Conservation (phyloP, 768 basidiomycete species). For the Suillus placidus region DNA sequence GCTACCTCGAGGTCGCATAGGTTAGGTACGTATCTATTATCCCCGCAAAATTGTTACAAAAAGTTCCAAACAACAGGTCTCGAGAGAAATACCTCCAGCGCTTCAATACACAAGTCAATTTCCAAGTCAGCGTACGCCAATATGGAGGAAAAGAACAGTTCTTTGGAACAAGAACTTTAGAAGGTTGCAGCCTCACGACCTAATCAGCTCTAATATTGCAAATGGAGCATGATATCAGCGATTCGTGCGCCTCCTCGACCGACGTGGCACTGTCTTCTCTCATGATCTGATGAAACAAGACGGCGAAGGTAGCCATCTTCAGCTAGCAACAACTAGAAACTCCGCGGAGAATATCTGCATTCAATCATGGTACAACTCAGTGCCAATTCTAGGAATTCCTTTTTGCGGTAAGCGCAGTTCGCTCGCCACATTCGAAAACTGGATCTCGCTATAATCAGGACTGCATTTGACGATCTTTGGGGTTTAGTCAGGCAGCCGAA, state of each 20-base stretch:
- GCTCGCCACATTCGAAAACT: conserved; percentile 46
- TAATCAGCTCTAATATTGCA: not conserved
- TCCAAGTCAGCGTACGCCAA: not conserved
- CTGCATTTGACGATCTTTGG: conserved; percentile 61
- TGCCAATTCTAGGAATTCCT: conserved; percentile 60
- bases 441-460: conserved; percentile 35
- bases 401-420: conserved; percentile 66
- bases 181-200: not conserved
- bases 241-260: conserved; percentile 56
- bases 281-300: conserved; percentile 56
- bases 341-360: conserved; percentile 22
- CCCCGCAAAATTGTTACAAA: not conserved
- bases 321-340: conserved; percentile 41
- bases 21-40: not conserved
- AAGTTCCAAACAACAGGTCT: not conserved
- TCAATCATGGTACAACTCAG: conserved; percentile 23
- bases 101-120: not conserved
- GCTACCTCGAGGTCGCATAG: not conserved
- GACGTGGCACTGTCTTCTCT: conserved; percentile 63
- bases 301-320: conserved; percentile 55
- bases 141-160: not conserved
- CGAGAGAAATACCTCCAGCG: not conserved
- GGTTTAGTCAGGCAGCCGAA: conserved; percentile 69
- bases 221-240: conserved; percentile 34
- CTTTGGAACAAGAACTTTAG: conserved; percentile 5